Base-by-base conservation (phyloP, 768 basidiomycete species). In the Lentinula sp. region DNA sequence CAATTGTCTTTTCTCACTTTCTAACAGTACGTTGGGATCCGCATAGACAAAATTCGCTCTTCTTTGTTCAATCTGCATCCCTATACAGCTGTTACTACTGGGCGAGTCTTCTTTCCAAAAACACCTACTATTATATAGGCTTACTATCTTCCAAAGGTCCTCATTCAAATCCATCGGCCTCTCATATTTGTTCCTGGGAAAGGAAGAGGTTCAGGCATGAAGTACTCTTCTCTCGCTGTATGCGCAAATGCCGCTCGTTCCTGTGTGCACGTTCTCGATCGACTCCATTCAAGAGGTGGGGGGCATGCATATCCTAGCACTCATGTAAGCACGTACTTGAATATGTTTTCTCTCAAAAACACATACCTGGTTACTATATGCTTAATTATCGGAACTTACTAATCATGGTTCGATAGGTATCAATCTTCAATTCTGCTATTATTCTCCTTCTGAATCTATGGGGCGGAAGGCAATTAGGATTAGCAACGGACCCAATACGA, bases 171-270 rank as follows among this genome's bases (percentile, higher is more conserved):
- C 51, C 86, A 87, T 67, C 75, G 86, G 34, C 83, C 83, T 4
- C 86, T 85, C 72, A 81, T 87, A 13, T 28, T 34, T 18, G 72
- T 73, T 3, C 68, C 76, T 10, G 71, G 74, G 6, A 75, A 76
- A 51, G 75, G 74, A 65, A 79, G 78, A 56, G 73, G 57, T 13
- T 71, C 74, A 39, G 74, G 74, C 64, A 74, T 10, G 83, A 84
- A 0, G 86, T 87, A 60, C 85, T 84, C 70, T 78, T 81, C 43
- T 86, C 86, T 48, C 74, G 86, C 5, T 82, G 34, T 59, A 10
- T 59, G 58, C 15, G 49, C 35, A 8, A 59, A 59, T n/a, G 58
- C 58, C 16, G 46, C 87, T 1, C 75, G 86, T 11, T 84, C 84
- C 0, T 81, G 78, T 48, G 75, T 76, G n/a, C 84, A 84, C 56